Evolutionary conservation across 805 yeast species (phyloP), one percentile per base, ranked within the genome.

Genomic region (Hanseniaspora meyeri): DNA sequence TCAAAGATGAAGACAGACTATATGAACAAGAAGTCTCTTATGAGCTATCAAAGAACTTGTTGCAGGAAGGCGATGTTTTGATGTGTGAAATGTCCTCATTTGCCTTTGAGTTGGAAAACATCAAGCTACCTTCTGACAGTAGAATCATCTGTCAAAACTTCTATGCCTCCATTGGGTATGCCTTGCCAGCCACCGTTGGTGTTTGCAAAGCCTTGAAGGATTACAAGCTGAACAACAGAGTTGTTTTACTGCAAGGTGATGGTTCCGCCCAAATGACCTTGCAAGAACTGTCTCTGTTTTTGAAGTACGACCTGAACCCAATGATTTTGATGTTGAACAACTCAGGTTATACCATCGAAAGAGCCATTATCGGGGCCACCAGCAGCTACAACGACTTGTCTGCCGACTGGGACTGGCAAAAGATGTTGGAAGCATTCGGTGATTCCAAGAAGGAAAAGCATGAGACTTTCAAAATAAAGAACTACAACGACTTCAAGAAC

Each of bases 241-340:
- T 89, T 48, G 73, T 87, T 20, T 72, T 89, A 27, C 70, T 87
- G 17, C 89, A 86, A 72, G 96, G 97, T 57, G 97, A 90, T 67
- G 97, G 97, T 1, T 83, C 95, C 2, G 91, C 96, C 1, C 95
- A 87, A 72, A 86, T 90, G 95, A 88, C 96, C 4, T 74, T 85
- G 56, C 96, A 90, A 74, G 97, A 90, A 65, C 68, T 83, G 51
- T 79, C 87, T 0, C 75, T 87, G 2, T 79, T 78, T 64, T 67
- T 85, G 42, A 77, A 87, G 59, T 72, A 77, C 59, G 72, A 74
- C 19, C 73, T 84, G 43, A 78, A 77, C 39, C 87, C 95, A 24
- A 78, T 83, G 43, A 76, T 90, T 31, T 77, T 89, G 62, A 69
- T 90, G 53, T 72, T 88, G 70, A 90, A 90, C 70, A 90, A 90